Conservation (phyloP, 1,139 yeast genomes). For the Geotrichum siamense region DNA sequence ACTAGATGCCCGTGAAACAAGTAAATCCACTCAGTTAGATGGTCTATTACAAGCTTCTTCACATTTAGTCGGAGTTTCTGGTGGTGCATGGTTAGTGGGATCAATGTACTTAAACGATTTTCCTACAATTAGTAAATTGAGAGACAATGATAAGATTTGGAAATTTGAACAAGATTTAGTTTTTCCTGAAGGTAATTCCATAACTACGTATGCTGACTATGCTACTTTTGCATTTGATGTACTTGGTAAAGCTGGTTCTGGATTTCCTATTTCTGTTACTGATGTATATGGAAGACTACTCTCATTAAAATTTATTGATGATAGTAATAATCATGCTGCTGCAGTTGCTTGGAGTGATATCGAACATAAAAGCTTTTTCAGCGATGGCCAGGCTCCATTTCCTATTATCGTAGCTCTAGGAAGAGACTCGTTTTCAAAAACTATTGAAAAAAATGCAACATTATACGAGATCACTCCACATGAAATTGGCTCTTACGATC, state of each 20-base stretch:
- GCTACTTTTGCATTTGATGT: constrained; percentile 43
- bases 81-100: constrained; percentile 83
- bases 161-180: constrained; percentile 45
- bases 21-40: constrained; percentile 54
- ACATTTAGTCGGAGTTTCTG: constrained; percentile 70
- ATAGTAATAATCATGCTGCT: constrained; percentile 47
- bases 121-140: constrained; percentile 56
- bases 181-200: constrained; percentile 5
- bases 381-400: constrained; percentile 64
- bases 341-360: constrained; percentile 61
- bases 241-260: constrained; percentile 54
- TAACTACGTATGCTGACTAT: constrained; percentile 44
- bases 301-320: constrained; percentile 55
- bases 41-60: constrained; percentile 70
- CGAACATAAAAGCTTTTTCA: constrained; percentile 45
- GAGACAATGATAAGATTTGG: constrained; percentile 53
- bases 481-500: constrained; percentile 89
- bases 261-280: constrained; percentile 60
- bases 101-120: constrained; percentile 72
- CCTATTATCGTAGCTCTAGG: constrained; percentile 77
- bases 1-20: constrained; percentile 55
- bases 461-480: constrained; percentile 73
- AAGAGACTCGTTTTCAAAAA: constrained; percentile 49
- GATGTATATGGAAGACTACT: constrained; percentile 88
- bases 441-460: constrained; percentile 58